A percentile compares a stretch with the other conserved stretches of the same genome.
phyloP scores from a whole-genome alignment of 2,329 filamentous ascomycete species.

The Fusarium fracticaudum region DNA sequence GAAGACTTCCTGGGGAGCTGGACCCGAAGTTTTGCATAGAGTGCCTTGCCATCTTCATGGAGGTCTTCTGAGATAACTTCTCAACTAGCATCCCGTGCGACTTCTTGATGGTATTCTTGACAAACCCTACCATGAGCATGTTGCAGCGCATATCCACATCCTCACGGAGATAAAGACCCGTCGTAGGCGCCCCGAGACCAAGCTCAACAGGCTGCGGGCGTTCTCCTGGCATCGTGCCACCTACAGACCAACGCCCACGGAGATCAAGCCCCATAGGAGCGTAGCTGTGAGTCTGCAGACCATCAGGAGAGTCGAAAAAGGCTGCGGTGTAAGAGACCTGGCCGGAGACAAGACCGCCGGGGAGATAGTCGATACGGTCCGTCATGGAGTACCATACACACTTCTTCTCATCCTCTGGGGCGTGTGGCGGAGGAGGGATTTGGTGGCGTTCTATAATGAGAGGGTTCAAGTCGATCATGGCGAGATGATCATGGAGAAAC shows the following conservation, averaged over 20 bases:
- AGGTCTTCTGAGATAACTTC: constrained; percentile 56
- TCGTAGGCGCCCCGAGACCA: constrained; percentile 70
- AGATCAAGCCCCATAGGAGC: constrained; percentile 85
- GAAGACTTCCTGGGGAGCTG: constrained; percentile 9
- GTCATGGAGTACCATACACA: constrained; percentile 83
- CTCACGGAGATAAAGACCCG: constrained; percentile 83
- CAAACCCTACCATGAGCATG: constrained; percentile 77
- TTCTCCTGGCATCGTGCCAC: constrained; percentile 77
- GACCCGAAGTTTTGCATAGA: constrained; percentile 27
- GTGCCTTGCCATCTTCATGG: constrained; percentile 23
- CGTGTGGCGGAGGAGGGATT: constrained; percentile 73
- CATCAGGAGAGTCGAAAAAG: constrained; percentile 78
- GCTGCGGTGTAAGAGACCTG: constrained; percentile 82
- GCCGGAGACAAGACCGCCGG: constrained; percentile 70
- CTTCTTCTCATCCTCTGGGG: constrained; percentile 74
- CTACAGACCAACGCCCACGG: constrained; percentile 79
- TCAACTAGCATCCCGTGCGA: constrained; percentile 77
- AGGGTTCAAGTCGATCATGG: constrained; percentile 91
- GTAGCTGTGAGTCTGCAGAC: constrained; percentile 84
- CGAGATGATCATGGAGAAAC: constrained; percentile 79
- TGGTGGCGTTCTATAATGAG: constrained; percentile 77
- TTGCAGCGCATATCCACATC: constrained; percentile 86
- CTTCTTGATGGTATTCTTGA: constrained; percentile 84
- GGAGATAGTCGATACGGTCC: constrained; percentile 80
- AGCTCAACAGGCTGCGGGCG: constrained; percentile 71